These are phyloP conservation scores for Sclerotinia nivalis DNA, from an alignment of 2,329 filamentous ascomycete species.

Conservation along the genomic window DNA sequence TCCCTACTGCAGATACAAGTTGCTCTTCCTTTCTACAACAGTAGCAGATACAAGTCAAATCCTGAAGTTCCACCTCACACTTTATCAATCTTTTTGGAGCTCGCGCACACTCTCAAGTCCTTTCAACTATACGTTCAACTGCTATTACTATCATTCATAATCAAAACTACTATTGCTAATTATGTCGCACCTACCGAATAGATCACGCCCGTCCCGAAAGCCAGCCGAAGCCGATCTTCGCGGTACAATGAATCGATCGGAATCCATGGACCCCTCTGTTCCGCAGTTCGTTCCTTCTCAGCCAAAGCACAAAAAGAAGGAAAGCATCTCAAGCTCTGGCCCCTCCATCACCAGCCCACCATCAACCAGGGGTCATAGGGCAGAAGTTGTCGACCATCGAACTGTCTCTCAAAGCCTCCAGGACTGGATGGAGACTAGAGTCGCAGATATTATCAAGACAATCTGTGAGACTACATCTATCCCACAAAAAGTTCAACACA, in stretches of 20 bases:
- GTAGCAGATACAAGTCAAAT: not conserved
- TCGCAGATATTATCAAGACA: not conserved
- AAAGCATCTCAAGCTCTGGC: not conserved
- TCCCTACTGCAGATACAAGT: not conserved
- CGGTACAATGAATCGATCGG: not conserved
- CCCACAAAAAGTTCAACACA: conserved; percentile 9
- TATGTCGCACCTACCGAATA: conserved; percentile 16
- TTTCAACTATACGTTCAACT: conserved; percentile 4
- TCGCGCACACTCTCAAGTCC: not conserved
- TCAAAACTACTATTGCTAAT: conserved; percentile 12
- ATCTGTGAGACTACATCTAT: not conserved
- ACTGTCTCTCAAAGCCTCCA: not conserved
- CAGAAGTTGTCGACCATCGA: conserved; percentile 1
- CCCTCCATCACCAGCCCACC: not conserved
- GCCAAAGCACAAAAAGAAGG: not conserved
- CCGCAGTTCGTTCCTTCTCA: conserved; percentile 7
- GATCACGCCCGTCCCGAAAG: conserved; percentile 7
- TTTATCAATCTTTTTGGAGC: not conserved
- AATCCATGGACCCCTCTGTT: conserved; percentile 11
- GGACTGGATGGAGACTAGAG: conserved; percentile 14
- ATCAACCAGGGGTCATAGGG: not conserved
- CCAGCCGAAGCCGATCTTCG: conserved; percentile 12
- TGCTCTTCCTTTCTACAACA: not conserved
- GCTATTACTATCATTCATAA: conserved; percentile 4
- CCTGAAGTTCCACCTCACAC: not conserved